These are phyloP conservation scores for Viridothelium virens DNA, from an alignment of 495 filamentous ascomycete species.

Conservation along the genomic window DNA sequence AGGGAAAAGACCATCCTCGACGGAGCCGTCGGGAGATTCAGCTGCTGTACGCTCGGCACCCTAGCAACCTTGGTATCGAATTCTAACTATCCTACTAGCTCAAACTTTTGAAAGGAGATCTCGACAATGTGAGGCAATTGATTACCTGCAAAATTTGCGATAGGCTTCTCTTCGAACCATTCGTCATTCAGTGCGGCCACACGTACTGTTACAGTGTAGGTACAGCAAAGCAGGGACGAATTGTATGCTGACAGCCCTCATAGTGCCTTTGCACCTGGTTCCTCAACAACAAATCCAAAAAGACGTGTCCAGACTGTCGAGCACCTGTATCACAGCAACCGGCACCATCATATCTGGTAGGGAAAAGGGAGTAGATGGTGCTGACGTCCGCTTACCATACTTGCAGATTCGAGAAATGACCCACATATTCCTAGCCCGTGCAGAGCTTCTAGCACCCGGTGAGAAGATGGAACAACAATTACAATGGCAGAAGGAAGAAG, in stretches of 20 bases:
- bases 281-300: conserved; percentile 48
- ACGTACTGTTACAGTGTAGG: conserved; percentile 65
- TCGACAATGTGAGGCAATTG: conserved; percentile 33
- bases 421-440: conserved; percentile 54
- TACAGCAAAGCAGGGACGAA: background rate
- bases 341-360: conserved; percentile 62
- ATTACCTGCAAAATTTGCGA: conserved; percentile 64
- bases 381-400: conserved; percentile 18
- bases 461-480: conserved; percentile 56
- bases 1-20: background rate
- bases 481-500: conserved; percentile 52
- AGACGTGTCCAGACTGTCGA: conserved; percentile 68
- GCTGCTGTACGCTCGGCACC: background rate
- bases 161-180: conserved; percentile 63
- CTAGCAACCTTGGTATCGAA: background rate
- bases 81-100: conserved; percentile 2
- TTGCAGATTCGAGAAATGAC: conserved; percentile 59
- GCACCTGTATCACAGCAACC: conserved; percentile 51
- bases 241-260: conserved; percentile 5
- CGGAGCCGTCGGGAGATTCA: background rate
- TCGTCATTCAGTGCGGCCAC: conserved; percentile 62
- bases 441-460: conserved; percentile 54
- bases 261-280: conserved; percentile 65
- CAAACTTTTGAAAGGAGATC: conserved; percentile 23
- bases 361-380: conserved; percentile 9